Conservation (phyloP, 2,329 filamentous ascomycete genomes). For the Trichoderma sp. region DNA sequence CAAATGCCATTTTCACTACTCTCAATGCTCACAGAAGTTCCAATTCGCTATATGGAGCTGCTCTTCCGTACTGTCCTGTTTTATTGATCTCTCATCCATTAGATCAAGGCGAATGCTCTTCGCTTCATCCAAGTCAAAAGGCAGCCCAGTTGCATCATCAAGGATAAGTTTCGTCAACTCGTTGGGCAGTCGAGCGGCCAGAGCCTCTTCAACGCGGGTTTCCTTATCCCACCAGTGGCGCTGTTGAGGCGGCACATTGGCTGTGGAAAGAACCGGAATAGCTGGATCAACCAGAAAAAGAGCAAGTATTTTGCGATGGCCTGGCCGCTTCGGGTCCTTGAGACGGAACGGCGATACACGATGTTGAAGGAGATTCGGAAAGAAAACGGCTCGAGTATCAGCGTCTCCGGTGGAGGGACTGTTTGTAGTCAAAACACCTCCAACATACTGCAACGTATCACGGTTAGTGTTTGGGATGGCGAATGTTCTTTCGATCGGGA, state of each 20-base stretch:
- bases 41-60: slow-evolving; percentile 13
- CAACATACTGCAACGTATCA: slow-evolving; percentile 38
- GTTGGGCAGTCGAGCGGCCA: slow-evolving; percentile 19
- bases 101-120: slow-evolving; percentile 26
- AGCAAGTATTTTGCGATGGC: slow-evolving; percentile 58
- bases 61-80: slow-evolving; percentile 10
- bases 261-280: slow-evolving; percentile 41
- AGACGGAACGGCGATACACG: slow-evolving; percentile 51
- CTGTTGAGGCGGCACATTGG: slow-evolving; percentile 46
- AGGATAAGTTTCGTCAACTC: slow-evolving; percentile 27
- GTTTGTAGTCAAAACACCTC: slow-evolving; percentile 49
- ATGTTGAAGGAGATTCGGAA: slow-evolving; percentile 55
- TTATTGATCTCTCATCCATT: slow-evolving; percentile 29
- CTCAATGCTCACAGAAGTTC: slow-evolving; percentile 30
- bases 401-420: slow-evolving; percentile 32
- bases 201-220: neutral
- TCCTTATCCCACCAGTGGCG: slow-evolving; percentile 34
- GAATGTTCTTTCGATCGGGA: slow-evolving; percentile 35
- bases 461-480: slow-evolving; percentile 28
- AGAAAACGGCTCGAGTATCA: slow-evolving; percentile 50
- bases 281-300: slow-evolving; percentile 60
- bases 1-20: neutral
- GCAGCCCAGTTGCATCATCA: slow-evolving; percentile 24
- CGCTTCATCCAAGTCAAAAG: slow-evolving; percentile 25
- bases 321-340: slow-evolving; percentile 48